A percentile compares a stretch with the other conserved stretches of the same genome.
Evolutionary conservation across 192 early-diverging fungal species (phyloP).

Genomic region (Coemansia asiatica): DNA sequence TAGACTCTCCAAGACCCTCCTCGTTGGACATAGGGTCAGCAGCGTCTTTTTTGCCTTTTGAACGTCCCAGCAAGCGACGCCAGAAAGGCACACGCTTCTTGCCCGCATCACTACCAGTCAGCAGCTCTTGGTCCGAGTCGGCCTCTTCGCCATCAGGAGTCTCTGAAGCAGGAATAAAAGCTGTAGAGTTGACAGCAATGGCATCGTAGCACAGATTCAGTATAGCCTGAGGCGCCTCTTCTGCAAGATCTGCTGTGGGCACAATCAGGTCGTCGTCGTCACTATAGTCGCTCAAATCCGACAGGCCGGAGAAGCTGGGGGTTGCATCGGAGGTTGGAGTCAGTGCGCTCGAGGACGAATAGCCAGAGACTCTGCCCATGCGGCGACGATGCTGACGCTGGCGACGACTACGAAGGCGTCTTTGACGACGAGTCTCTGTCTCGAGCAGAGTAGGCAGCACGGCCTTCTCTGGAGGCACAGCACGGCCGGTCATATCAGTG

Average conservation of each 20-base stretch:
- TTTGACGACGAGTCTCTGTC: constrained; percentile 40
- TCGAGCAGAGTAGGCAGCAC: constrained; percentile 45
- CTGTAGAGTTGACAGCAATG: constrained; percentile 82
- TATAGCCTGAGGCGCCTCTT: constrained; percentile 53
- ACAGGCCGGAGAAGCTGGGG: constrained; percentile 45
- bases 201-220: constrained; percentile 63
- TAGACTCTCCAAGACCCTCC: constrained; percentile 28
- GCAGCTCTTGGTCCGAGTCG: constrained; percentile 27
- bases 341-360: constrained; percentile 53
- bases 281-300: constrained; percentile 51
- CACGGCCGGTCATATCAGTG: constrained; percentile 52
- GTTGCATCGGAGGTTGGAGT: constrained; percentile 42
- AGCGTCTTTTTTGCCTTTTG: constrained; percentile 2
- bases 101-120: constrained; percentile 13
- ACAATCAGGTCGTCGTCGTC: constrained; percentile 54
- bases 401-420: constrained; percentile 43
- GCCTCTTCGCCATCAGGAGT: constrained; percentile 9
- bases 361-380: constrained; percentile 32
- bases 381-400: constrained; percentile 48
- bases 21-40: constrained; percentile 12
- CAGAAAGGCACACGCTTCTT: constrained; percentile 21
- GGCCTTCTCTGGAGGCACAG: constrained; percentile 45
- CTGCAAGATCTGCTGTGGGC: constrained; percentile 53
- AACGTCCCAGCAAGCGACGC: constrained; percentile 22
- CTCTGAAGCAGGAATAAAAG: constrained; percentile 57